Base-by-base conservation (phyloP, 1,139 yeast species). In the Candida sanyaensis region DNA sequence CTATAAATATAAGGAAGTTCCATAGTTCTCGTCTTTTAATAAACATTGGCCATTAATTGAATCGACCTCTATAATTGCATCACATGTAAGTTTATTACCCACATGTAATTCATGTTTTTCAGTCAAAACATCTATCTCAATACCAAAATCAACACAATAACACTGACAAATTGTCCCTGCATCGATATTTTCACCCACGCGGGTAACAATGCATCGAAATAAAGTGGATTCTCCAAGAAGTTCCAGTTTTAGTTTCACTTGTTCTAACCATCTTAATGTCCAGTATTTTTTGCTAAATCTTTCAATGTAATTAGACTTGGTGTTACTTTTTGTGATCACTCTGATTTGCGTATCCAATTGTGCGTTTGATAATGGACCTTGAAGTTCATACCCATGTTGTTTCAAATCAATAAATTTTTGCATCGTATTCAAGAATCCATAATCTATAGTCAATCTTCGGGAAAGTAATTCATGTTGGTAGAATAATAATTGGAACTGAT, bases 1-100 rank as follows among this genome's bases (percentile, higher is more conserved):
- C 42, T 40, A 40, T 39, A 44, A 33, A 37, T 26, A 32, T 28
- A 33, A 27, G n/a, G 33, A 33, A n/a, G 38, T 30, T 12, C 33
- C 37, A 31, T 34, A 45, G 21, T 42, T 42, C 21, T 39, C 46
- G 39, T 57, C 62, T 17, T 50, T 52, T 42, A 78, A 54, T 12
- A 75, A 62, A 48, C 80, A 65, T 7, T 54, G 52, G 9, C 76
- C 78, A 2, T 55, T 56, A 1, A 66, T 50, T 1, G 77, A 63
- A 50, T 78, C 71, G 21, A 78, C 56, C 40, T 63, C 55, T 11
- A 72, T 50, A 11, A 82, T 64, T 41, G 66, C 61, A 28, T 75
- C 66, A 47, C 83, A 75, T 23, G 67, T 59, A 6, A 78, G 50
- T 33, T 68, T 66, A 42, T 71, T 71, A 2, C 86, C 87, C n/a